A percentile compares a stretch with the other conserved stretches of the same genome.
Conservation (phyloP, 2,329 filamentous ascomycete genomes). For the Cladosporium oxysporum region DNA sequence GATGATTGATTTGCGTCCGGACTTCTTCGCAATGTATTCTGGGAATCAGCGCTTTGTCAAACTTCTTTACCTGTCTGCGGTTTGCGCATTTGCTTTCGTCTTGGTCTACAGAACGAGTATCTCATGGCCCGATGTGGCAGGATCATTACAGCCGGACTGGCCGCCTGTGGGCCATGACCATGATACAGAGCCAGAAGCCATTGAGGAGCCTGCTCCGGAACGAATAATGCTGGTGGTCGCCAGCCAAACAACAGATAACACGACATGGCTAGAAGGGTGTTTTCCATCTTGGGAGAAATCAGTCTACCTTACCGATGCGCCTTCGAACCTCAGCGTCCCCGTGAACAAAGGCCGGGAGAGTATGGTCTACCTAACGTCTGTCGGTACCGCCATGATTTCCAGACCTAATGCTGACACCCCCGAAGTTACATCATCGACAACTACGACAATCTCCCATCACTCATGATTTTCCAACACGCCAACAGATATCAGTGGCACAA, state of each 20-base stretch:
- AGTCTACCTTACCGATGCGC: conserved; percentile 48
- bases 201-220: neutral
- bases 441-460: conserved; percentile 56
- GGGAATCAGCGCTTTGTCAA: no score
- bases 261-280: conserved; percentile 43
- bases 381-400: neutral
- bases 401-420: neutral
- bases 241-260: conserved; percentile 40
- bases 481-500: conserved; percentile 59
- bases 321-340: conserved; percentile 44
- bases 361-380: conserved; percentile 53
- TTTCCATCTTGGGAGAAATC: conserved; percentile 44
- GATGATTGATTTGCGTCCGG: no score
- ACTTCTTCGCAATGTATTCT: no score
- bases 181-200: no score
- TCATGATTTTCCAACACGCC: conserved; percentile 61
- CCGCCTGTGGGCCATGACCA: no score
- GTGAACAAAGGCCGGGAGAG: conserved; percentile 52
- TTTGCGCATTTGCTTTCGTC: no score
- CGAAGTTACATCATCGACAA: conserved; percentile 53
- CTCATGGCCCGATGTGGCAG: no score
- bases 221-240: conserved; percentile 35
- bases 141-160: no score
- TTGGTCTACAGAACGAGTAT: no score
- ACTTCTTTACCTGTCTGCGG: no score